Percentiles rank a stretch among this genome's conserved stretches.
Evolutionary conservation across 2,329 filamentous ascomycete genomes (phyloP).

Genomic region (Amauroascus verrucosus): DNA sequence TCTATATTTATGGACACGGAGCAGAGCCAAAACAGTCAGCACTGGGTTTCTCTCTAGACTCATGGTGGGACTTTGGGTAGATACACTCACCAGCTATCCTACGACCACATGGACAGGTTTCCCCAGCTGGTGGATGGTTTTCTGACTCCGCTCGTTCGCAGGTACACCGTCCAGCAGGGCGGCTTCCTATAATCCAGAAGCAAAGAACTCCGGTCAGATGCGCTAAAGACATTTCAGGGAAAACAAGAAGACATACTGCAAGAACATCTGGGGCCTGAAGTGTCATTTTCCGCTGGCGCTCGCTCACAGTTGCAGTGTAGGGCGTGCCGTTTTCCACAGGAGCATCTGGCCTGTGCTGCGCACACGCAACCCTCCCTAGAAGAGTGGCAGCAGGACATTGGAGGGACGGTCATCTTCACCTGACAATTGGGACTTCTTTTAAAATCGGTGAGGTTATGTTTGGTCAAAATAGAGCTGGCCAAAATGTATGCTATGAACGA

Average conservation of each 20-base stretch:
- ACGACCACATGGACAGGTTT: conserved; percentile 66
- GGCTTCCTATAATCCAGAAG: conserved; percentile 42
- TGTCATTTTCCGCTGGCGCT: conserved; percentile 61
- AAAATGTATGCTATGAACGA: neutral
- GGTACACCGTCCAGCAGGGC: conserved; percentile 69
- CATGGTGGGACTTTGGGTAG: neutral
- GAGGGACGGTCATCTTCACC: conserved; percentile 40
- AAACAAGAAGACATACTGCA: conserved; percentile 50
- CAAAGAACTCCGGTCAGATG: neutral
- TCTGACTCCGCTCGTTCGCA: conserved; percentile 63
- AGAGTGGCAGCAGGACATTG: conserved; percentile 50
- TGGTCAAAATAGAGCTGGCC: neutral
- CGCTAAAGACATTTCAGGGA: neutral
- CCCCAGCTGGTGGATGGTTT: conserved; percentile 52
- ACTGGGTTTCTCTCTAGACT: neutral
- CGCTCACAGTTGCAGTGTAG: conserved; percentile 80
- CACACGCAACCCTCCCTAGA: conserved; percentile 47
- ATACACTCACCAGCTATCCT: conserved; percentile 54
- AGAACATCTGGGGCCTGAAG: conserved; percentile 65
- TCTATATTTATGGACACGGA: conserved; percentile 38
- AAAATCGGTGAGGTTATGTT: neutral
- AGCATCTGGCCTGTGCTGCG: conserved; percentile 58
- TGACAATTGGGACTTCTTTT: neutral
- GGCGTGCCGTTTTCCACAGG: conserved; percentile 78
- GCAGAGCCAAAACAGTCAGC: neutral